These are phyloP conservation scores for Aureobasidium pullulans DNA, from an alignment of 2,329 filamentous ascomycete species.

Conservation along the genomic window DNA sequence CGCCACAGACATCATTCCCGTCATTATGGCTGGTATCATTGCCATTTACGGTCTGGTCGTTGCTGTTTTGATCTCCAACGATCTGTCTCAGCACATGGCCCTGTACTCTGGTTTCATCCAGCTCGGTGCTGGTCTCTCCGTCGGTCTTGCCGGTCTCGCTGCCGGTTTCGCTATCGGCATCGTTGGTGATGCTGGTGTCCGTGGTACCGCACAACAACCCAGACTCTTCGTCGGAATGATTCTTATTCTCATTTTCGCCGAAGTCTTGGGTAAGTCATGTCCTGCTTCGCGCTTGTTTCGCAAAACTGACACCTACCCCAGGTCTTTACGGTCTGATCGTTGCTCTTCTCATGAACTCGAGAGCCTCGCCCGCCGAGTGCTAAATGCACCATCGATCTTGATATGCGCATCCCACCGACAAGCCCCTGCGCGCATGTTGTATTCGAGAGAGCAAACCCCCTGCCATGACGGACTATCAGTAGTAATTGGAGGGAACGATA, in stretches of 20 bases:
- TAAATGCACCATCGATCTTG: slow-evolving; percentile 11
- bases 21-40: slow-evolving; percentile 99
- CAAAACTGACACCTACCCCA: slow-evolving; percentile 29
- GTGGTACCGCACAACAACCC: slow-evolving; percentile 76
- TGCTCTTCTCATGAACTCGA: slow-evolving; percentile 98
- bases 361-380: slow-evolving; percentile 62
- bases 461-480: not conserved
- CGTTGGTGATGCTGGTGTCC: slow-evolving; percentile 73
- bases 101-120: slow-evolving; percentile 48
- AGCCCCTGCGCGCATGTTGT: slow-evolving; percentile 1
- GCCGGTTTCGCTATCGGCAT: slow-evolving; percentile 46
- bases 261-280: slow-evolving; percentile 76
- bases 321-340: slow-evolving; percentile 99
- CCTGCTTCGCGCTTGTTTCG: not conserved
- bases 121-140: slow-evolving; percentile 45
- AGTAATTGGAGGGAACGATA: slow-evolving; percentile 2
- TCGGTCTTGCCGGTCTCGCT: slow-evolving; percentile 35
- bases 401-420: slow-evolving; percentile 9
- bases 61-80: slow-evolving; percentile 48
- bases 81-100: slow-evolving; percentile 39
- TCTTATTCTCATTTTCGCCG: slow-evolving; percentile 97
- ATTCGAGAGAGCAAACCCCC: not conserved
- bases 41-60: slow-evolving; percentile 70
- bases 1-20: slow-evolving; percentile 86
- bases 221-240: slow-evolving; percentile 96